Evolutionary conservation across 805 yeast species (phyloP), one percentile per base, ranked within the genome.

Genomic region (Grigorovia jiainica): DNA sequence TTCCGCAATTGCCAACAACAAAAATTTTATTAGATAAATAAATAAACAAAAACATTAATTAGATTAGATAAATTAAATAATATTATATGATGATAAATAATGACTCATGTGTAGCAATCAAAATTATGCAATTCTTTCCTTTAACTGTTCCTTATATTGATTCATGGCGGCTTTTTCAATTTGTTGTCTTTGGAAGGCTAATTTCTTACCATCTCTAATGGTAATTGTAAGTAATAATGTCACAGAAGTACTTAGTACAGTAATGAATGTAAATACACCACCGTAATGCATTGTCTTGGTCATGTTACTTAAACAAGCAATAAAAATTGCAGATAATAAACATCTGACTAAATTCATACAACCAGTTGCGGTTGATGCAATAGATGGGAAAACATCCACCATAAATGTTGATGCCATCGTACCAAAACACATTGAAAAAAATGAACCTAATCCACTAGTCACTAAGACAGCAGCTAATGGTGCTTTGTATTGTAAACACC

Each of bases 311-410:
- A 85, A 65, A 3, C 78, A 79, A 0, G 84, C 92, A 17, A 82
- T 70, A 34, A 82, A 78, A 1, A 76, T 70, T 0, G 95, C 95
- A 25, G 81, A 79, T 38, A 76, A 52, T n/a, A 75, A 65, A 55
- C 95, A 87, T 50, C 96, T 66, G 18, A 78, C 68, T 24, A 87
- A 63, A 54, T 87, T 87, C 47, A 81, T 68, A 39, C 82, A 70
- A 8, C 92, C 81, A 1, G 86, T 73, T 4, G 89, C 81, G 3
- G 90, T 75, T 0, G 94, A 84, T 1, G 87, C 71, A 36, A 72
- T 72, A 3, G 69, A 60, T 0, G 95, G 95, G 47, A 72, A 79
- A 43, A 86, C 55, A 54, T 87, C 95, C 15, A 86, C 82, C 42
- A 85, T 57, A 32, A 87, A 60, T 0, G 92, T 83, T 1, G 79